Conservation (phyloP, 768 basidiomycete species). For the Lactifluus piperatus region DNA sequence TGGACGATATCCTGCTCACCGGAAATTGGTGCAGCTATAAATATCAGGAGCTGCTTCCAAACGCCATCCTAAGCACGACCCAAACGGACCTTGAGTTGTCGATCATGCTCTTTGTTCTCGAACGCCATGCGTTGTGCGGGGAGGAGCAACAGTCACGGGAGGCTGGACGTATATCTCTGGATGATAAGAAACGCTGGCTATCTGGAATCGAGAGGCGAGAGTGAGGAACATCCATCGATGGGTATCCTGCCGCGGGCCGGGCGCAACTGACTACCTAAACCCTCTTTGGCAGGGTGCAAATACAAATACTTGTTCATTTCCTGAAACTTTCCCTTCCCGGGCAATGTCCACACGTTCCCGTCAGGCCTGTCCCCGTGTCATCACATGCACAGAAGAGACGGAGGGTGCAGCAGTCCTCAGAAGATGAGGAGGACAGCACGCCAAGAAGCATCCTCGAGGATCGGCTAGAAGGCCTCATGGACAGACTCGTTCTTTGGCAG, state of each 20-base stretch:
- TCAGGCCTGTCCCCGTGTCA: conserved; percentile 15
- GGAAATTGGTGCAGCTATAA: conserved; percentile 72
- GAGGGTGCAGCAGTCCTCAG: conserved; percentile 21
- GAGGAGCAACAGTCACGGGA: conserved; percentile 20
- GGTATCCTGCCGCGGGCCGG: neutral
- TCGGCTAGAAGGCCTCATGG: conserved; percentile 63
- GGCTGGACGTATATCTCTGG: conserved; percentile 5
- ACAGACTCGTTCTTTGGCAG: conserved; percentile 69
- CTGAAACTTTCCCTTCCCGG: conserved; percentile 57
- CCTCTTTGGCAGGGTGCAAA: conserved; percentile 44
- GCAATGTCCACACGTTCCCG: conserved; percentile 24
- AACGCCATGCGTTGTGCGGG: conserved; percentile 8
- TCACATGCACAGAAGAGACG: conserved; percentile 14
- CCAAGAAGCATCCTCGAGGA: conserved; percentile 34
- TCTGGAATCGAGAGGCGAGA: conserved; percentile 29
- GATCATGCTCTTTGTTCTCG: conserved; percentile 16
- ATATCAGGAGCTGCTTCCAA: conserved; percentile 43
- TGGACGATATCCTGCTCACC: conserved; percentile 59
- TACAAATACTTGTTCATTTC: conserved; percentile 66
- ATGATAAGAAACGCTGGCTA: conserved; percentile 31
- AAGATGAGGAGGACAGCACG: conserved; percentile 12
- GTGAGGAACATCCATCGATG: conserved; percentile 33
- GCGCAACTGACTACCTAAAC: neutral
- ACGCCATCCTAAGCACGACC: conserved; percentile 4
- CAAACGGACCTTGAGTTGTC: conserved; percentile 26